Conservation (phyloP, 2,329 filamentous ascomycete species). For the Fusarium oligoseptatum region DNA sequence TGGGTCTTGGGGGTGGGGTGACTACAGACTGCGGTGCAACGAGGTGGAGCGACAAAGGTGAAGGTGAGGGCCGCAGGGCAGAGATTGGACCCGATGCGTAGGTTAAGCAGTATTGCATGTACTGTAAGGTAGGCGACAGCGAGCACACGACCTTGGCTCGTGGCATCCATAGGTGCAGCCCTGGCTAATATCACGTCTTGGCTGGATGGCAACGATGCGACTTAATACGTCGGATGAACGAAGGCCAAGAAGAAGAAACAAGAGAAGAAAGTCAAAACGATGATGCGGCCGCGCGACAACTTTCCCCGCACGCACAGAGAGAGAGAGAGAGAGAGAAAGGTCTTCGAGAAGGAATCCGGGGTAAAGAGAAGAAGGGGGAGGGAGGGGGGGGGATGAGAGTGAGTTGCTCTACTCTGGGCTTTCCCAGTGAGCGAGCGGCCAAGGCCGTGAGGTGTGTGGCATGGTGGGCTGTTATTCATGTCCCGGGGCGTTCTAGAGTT, state of each 20-base stretch:
- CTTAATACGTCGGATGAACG: background rate
- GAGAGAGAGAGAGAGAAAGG: background rate
- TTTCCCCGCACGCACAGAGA: slow-evolving; percentile 22
- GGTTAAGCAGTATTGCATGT: background rate
- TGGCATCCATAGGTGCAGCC: background rate
- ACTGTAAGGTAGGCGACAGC: background rate
- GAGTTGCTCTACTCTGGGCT: background rate
- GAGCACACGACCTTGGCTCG: slow-evolving; percentile 3
- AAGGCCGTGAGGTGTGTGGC: slow-evolving; percentile 33
- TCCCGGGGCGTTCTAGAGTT: slow-evolving; percentile 39
- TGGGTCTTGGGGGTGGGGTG: background rate
- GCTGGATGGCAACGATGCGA: background rate
- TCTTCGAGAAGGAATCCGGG: slow-evolving; percentile 39
- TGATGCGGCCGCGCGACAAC: slow-evolving; percentile 12
- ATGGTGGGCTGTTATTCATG: slow-evolving; percentile 37
- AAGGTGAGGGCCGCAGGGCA: slow-evolving; percentile 3
- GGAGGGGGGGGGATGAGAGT: background rate
- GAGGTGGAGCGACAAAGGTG: slow-evolving; percentile 16
- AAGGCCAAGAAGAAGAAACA: slow-evolving; percentile 8
- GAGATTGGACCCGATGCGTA: background rate
- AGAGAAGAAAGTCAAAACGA: slow-evolving; percentile 14
- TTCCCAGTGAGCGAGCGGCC: background rate
- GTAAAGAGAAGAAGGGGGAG: slow-evolving; percentile 18
- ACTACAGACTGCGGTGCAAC: slow-evolving; percentile 6
- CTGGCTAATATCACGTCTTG: background rate